Evolutionary conservation across 2,329 filamentous ascomycete species (phyloP).

Genomic region (Chrysosphaeria jannelii): DNA sequence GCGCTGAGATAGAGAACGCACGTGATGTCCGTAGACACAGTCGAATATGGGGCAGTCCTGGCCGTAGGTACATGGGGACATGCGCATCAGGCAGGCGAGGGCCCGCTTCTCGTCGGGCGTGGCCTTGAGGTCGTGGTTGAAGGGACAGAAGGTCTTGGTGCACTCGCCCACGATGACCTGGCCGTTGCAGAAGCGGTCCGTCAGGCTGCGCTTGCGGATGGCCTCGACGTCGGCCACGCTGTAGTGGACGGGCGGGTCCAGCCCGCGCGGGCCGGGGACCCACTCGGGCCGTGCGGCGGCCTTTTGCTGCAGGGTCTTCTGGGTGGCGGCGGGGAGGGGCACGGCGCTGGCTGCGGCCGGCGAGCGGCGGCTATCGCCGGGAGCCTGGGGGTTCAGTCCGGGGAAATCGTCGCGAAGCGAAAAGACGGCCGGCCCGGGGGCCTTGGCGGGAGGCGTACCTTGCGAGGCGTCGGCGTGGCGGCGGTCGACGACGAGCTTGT

Average conservation of each 20-base stretch:
- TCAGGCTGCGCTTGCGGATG: slow-evolving; percentile 23
- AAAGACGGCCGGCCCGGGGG: neutral
- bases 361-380: neutral
- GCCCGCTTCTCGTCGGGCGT: slow-evolving; percentile 22
- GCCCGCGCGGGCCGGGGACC: slow-evolving; percentile 21
- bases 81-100: slow-evolving; percentile 21
- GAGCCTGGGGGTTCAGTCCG: neutral
- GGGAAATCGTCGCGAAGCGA: neutral
- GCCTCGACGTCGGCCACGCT: slow-evolving; percentile 17
- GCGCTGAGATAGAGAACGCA: slow-evolving; percentile 6
- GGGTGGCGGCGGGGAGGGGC: slow-evolving; percentile 11
- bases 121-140: slow-evolving; percentile 23
- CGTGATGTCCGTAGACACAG: slow-evolving; percentile 33
- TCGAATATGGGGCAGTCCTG: slow-evolving; percentile 25
- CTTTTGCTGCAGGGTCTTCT: slow-evolving; percentile 4
- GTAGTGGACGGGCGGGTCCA: slow-evolving; percentile 20
- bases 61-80: slow-evolving; percentile 24
- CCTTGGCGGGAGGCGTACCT: neutral
- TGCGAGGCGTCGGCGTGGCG: neutral
- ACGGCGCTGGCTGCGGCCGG: slow-evolving; percentile 4
- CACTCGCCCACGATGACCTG: slow-evolving; percentile 28
- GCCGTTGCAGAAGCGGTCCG: slow-evolving; percentile 29
- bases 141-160: slow-evolving; percentile 22
- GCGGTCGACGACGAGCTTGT: slow-evolving; percentile 16
- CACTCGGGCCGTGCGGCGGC: slow-evolving; percentile 10